A percentile compares a stretch with the other conserved stretches of the same genome.
phyloP scores from a whole-genome alignment of 1,139 yeast genomes.

The Saccharomyces hybrid region DNA sequence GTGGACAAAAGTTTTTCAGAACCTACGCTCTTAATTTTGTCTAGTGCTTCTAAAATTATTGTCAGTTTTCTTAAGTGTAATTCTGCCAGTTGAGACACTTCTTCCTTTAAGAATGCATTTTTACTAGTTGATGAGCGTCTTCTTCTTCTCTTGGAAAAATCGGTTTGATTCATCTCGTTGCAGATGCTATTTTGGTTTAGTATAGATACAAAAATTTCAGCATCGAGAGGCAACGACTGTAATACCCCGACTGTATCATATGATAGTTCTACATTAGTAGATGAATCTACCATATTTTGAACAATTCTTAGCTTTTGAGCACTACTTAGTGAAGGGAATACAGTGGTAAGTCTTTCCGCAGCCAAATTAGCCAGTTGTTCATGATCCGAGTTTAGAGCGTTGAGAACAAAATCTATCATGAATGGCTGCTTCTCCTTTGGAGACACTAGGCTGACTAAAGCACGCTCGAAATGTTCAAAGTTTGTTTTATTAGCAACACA shows the following conservation, averaged over 20 bases:
- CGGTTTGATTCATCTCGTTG: conserved; percentile 31
- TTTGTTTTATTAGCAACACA: conserved; percentile 44
- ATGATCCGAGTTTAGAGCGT: conserved; percentile 42
- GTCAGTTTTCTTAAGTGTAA: conserved; percentile 72
- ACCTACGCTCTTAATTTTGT: conserved; percentile 37
- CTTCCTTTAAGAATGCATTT: conserved; percentile 65
- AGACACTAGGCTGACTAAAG: conserved; percentile 51
- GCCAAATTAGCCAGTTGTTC: conserved; percentile 46
- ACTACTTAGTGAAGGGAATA: conserved; percentile 49
- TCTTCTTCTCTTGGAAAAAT: conserved; percentile 66
- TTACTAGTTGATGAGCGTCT: conserved; percentile 64
- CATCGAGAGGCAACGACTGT: conserved; percentile 41
- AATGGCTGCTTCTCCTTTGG: conserved; percentile 46
- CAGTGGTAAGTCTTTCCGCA: conserved; percentile 42
- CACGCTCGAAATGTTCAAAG: conserved; percentile 45
- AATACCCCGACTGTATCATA: conserved; percentile 50
- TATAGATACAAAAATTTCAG: conserved; percentile 41
- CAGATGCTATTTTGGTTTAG: conserved; percentile 43
- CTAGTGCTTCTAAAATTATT: conserved; percentile 70
- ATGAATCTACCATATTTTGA: conserved; percentile 50
- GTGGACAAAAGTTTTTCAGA: conserved; percentile 47
- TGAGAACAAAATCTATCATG: conserved; percentile 56
- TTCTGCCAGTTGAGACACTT: conserved; percentile 66
- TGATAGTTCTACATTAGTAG: conserved; percentile 37
- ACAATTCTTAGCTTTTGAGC: conserved; percentile 54